Base-by-base conservation (phyloP, 2,329 filamentous ascomycete species). In the Hirsutella minnesotensis region DNA sequence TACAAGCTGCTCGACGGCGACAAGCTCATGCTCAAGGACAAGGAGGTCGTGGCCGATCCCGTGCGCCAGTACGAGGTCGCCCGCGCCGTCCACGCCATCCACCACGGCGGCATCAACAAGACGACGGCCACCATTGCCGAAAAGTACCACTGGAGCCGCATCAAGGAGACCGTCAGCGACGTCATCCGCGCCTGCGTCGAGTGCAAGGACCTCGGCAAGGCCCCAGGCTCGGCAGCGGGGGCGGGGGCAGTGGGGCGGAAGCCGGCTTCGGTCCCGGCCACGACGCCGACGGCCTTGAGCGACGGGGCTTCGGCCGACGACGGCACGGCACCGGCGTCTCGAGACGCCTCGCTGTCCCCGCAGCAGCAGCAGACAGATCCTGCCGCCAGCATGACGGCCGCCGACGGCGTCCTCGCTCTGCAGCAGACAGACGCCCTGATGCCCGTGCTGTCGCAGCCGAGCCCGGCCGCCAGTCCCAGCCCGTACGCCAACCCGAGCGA, bases 31-130 rank as follows among this genome's bases (percentile, higher is more conserved):
- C 77, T 96, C 55, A 95, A 95, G 65, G 90, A 90, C 58, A 96
- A 96, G 64, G 90, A 96, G 66, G 90, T 98, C 46, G 86, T 98
- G 47, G 84, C 86, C 21, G 89, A 95, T 61, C 86, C 88, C 12
- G 79, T 84, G 54, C 78, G 80, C 50, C 92, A 98, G 67, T 94
- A 94, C 61, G 86, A 92, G 46, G 92, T 96, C 53, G 86, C 89
- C 12, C 73, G 84, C 38, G 70, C 74, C 45, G 74, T 89, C 31
- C 92, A 98, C 63, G 70, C 79, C 44, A 63, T 67, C 44, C 74
- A 81, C 35, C 92, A 98, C 58, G 87, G 84, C 7, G 92, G 92
- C 41, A 96, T 96, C 70, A 98, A 98, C 70, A 95, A 95, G 68
- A 96, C 90, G 0, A 96, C 90, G 1, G 89, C 90, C 18, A 83